Conservation (phyloP, 2,329 filamentous ascomycete species). For the Pseudogymnoascus sp. region DNA sequence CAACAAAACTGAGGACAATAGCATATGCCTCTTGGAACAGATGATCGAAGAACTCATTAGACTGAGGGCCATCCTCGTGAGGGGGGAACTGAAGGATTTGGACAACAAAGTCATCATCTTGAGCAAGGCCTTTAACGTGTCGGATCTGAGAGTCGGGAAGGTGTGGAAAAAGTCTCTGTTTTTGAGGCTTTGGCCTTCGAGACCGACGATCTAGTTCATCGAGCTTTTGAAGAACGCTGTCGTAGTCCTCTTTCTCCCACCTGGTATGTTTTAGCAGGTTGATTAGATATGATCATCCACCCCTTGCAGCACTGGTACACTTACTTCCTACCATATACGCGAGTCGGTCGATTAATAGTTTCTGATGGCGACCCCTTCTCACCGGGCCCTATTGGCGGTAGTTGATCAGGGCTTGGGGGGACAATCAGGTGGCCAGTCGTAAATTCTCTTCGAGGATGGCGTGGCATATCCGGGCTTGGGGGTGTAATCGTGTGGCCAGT, state of each 20-base stretch:
- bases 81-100: background rate
- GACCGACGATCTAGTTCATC: background rate
- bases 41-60: background rate
- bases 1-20: background rate
- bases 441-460: background rate
- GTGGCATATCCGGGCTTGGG: background rate
- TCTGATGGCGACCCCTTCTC: background rate
- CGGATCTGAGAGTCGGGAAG: background rate
- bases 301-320: background rate
- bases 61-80: background rate
- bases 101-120: background rate
- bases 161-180: background rate
- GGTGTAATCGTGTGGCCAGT: background rate
- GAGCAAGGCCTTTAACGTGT: background rate
- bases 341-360: background rate
- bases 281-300: background rate
- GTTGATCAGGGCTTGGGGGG: background rate
- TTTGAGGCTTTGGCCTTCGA: background rate
- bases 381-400: background rate
- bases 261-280: background rate
- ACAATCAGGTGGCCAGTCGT: background rate
- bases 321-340: background rate
- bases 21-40: background rate
- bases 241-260: background rate
- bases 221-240: background rate